Evolutionary conservation across 2,329 filamentous ascomycete species (phyloP).

Genomic region (Laburnicola sp.): DNA sequence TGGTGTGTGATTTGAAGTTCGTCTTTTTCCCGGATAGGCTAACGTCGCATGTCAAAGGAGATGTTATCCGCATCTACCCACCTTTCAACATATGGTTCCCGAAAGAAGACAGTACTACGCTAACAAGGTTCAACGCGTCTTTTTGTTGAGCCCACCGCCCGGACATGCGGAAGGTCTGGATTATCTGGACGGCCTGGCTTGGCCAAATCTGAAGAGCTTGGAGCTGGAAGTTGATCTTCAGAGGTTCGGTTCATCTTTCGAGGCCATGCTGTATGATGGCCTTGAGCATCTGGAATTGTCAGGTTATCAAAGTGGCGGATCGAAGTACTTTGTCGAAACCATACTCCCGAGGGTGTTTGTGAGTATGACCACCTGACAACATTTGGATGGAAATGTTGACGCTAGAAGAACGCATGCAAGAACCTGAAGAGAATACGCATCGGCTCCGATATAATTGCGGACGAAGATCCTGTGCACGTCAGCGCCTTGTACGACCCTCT

Average conservation of each 20-base stretch:
- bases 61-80: constrained; percentile 35
- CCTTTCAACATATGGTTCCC: constrained; percentile 25
- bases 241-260: constrained; percentile 22
- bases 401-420: constrained; percentile 17
- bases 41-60: constrained; percentile 6
- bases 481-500: constrained; percentile 27
- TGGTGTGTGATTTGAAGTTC: constrained; percentile 19
- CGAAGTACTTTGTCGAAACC: constrained; percentile 24
- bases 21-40: neutral
- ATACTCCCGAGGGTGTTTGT: constrained; percentile 31
- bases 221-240: constrained; percentile 37
- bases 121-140: constrained; percentile 34
- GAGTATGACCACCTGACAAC: constrained; percentile 1
- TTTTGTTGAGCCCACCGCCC: constrained; percentile 23
- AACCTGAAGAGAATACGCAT: constrained; percentile 33
- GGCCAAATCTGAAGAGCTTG: constrained; percentile 35
- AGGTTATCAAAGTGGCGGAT: constrained; percentile 28
- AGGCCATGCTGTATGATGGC: constrained; percentile 26
- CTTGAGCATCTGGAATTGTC: constrained; percentile 34
- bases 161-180: constrained; percentile 21
- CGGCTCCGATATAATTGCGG: constrained; percentile 23
- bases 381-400: neutral
- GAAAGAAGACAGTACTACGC: constrained; percentile 37
- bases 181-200: constrained; percentile 30
- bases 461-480: constrained; percentile 26